phyloP scores from a whole-genome alignment of 1,284 basidiomycete species.

The Coniferiporia sulphurascens region DNA sequence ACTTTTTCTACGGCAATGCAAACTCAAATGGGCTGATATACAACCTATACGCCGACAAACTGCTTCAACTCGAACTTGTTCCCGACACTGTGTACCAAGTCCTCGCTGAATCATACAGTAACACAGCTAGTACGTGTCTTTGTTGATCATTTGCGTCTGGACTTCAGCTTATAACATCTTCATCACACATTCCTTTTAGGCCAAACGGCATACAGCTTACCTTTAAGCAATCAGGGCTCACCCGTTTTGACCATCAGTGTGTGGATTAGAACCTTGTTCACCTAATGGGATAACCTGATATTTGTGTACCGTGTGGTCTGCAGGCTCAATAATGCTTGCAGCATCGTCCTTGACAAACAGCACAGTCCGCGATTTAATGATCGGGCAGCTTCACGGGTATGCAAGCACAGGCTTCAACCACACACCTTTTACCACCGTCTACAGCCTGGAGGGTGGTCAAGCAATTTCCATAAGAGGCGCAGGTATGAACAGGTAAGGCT shows the following conservation, averaged over 20 bases:
- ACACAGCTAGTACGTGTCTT: conserved; percentile 1
- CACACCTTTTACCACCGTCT: conserved; percentile 28
- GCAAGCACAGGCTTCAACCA: conserved; percentile 21
- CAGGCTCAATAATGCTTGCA: conserved; percentile 38
- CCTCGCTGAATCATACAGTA: conserved; percentile 8
- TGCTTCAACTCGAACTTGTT: conserved; percentile 28
- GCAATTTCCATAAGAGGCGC: conserved; percentile 20
- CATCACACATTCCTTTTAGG: background rate
- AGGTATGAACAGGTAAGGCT: conserved; percentile 25
- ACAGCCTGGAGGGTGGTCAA: conserved; percentile 20
- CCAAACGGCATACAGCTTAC: conserved; percentile 19
- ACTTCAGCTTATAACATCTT: background rate
- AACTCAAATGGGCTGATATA: conserved; percentile 37
- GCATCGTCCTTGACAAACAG: conserved; percentile 30
- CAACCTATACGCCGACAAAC: conserved; percentile 44
- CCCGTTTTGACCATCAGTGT: conserved; percentile 22
- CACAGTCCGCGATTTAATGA: conserved; percentile 28
- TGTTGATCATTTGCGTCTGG: background rate
- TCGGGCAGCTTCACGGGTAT: conserved; percentile 29
- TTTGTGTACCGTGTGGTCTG: background rate
- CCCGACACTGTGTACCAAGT: conserved; percentile 20
- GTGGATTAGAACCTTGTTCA: background rate
- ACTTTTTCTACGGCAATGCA: conserved; percentile 28
- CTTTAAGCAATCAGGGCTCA: conserved; percentile 26
- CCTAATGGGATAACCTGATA: background rate